Conservation (phyloP, 331 rosid genomes). For the Malus hybrid region DNA sequence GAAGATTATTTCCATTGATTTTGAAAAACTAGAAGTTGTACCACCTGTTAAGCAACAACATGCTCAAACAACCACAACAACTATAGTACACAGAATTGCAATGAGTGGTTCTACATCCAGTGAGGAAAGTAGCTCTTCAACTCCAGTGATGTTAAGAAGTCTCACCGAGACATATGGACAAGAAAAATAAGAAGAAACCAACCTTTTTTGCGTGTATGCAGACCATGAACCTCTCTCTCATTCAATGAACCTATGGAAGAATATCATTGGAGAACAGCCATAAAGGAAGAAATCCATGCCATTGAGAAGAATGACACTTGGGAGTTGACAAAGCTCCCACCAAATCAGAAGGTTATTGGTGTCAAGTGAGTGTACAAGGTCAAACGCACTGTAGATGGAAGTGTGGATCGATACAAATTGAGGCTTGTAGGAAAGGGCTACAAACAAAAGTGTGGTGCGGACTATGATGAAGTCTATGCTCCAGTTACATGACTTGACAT, state of each 20-base stretch:
- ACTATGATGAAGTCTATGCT: no score
- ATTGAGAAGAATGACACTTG: no score
- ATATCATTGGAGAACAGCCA: neutral
- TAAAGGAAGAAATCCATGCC: neutral
- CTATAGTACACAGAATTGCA: neutral
- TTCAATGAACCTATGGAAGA: neutral
- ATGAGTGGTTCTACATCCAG: neutral
- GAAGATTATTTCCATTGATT: no score
- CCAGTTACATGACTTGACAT: no score
- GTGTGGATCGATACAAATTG: no score
- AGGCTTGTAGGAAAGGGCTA: neutral
- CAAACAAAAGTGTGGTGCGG: neutral
- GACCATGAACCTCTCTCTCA: neutral
- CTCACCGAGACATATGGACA: neutral
- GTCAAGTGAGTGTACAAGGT: slow-evolving; percentile 1
- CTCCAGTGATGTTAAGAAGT: neutral
- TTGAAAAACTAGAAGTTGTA: neutral
- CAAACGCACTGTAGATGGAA: neutral
- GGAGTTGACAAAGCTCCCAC: neutral
- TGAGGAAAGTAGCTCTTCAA: no score
- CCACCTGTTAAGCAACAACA: neutral
- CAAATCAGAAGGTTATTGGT: neutral
- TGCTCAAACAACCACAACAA: neutral
- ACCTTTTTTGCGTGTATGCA: neutral
- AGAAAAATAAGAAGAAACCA: neutral